Evolutionary conservation across 78 protist species (phyloP).

Genomic region (Guillardia theta): DNA sequence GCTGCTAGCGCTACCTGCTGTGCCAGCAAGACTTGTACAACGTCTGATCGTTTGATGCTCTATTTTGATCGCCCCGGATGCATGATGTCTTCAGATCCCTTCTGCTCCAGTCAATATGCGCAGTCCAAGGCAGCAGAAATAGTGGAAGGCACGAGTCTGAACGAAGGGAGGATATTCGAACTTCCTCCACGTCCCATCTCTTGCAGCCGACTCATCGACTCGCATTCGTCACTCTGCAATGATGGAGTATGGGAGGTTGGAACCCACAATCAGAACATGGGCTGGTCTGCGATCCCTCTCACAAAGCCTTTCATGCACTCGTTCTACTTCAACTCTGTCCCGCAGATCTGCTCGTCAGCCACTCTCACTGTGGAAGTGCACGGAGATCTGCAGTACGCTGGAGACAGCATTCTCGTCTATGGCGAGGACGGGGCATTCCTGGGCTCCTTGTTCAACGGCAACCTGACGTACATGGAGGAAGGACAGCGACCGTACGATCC

Average conservation of each 20-base stretch:
- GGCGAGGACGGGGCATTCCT: not conserved
- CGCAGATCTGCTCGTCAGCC: not conserved
- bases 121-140: not conserved
- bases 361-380: not conserved
- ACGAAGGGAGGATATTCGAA: not conserved
- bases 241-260: not conserved
- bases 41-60: not conserved
- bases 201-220: not conserved
- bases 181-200: not conserved
- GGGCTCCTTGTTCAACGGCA: not conserved
- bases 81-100: not conserved
- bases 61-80: not conserved
- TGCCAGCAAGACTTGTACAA: not conserved
- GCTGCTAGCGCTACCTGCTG: not conserved
- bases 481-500: not conserved
- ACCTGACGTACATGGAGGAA: not conserved
- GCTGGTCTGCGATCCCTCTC: not conserved
- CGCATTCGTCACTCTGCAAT: not conserved
- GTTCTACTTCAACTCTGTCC: not conserved
- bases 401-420: slow-evolving; percentile 9
- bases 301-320: not conserved
- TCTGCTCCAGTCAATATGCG: not conserved
- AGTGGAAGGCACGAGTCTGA: not conserved
- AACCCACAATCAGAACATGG: slow-evolving; percentile 7
- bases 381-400: not conserved